Conservation (phyloP, 495 filamentous ascomycete species). For the Penicillium roqueforti region DNA sequence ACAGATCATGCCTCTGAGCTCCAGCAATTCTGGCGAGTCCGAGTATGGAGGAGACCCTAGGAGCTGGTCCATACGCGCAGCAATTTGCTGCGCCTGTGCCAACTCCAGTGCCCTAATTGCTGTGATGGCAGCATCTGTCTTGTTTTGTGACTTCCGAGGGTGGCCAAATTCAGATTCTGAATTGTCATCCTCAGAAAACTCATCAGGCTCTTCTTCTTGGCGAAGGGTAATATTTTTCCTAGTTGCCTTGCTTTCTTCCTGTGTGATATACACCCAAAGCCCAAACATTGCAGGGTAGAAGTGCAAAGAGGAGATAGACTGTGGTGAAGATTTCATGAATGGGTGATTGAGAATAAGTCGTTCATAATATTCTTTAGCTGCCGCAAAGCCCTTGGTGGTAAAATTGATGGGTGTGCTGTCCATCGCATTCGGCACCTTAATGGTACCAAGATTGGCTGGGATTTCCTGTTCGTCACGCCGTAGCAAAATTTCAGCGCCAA, state of each 20-base stretch:
- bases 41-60: conserved; percentile 62
- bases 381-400: conserved; percentile 49
- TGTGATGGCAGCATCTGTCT: conserved; percentile 21
- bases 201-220: conserved; percentile 19
- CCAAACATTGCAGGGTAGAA: conserved; percentile 68
- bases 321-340: conserved; percentile 43
- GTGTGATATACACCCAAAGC: conserved; percentile 59
- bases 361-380: conserved; percentile 61
- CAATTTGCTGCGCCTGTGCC: conserved; percentile 50
- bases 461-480: conserved; percentile 34
- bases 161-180: conserved; percentile 16
- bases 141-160: conserved; percentile 10
- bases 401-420: conserved; percentile 26
- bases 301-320: conserved; percentile 45
- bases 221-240: conserved; percentile 23
- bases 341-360: conserved; percentile 64
- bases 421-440: not conserved
- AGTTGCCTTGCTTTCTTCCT: conserved; percentile 44
- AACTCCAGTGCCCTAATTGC: conserved; percentile 34
- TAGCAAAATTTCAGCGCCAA: conserved; percentile 65
- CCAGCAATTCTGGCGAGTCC: conserved; percentile 51
- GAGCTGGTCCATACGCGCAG: conserved; percentile 58
- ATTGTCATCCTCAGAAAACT: conserved; percentile 32
- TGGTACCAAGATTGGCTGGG: not conserved
- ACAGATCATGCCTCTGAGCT: conserved; percentile 62